phyloP scores from a whole-genome alignment of 768 basidiomycete genomes.

The Amanita pseudoporphyria region DNA sequence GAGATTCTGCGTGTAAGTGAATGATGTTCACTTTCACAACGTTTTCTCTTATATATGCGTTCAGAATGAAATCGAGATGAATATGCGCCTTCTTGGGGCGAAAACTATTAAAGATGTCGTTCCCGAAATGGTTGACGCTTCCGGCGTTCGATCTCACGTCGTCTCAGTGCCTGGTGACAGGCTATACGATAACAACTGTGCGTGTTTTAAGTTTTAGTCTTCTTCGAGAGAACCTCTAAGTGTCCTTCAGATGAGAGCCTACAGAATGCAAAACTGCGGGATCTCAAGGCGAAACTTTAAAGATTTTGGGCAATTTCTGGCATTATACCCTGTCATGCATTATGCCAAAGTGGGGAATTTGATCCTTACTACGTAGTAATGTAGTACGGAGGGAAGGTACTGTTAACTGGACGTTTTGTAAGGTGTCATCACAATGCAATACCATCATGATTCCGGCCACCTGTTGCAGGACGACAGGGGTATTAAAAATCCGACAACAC shows the following conservation, averaged over 20 bases:
- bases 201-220: slow-evolving; percentile 22
- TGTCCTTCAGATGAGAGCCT: slow-evolving; percentile 26
- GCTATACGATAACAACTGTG: slow-evolving; percentile 79
- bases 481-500: slow-evolving; percentile 51
- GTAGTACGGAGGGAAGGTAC: too few species aligned
- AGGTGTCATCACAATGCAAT: too few species aligned
- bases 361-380: too few species aligned
- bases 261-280: slow-evolving; percentile 22
- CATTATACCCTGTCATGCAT: too few species aligned
- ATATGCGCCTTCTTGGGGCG: slow-evolving; percentile 87
- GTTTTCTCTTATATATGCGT: not conserved
- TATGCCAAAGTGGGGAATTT: too few species aligned
- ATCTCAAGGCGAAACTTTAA: slow-evolving; percentile 21
- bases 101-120: slow-evolving; percentile 69
- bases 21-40: not conserved
- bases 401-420: too few species aligned
- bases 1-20: slow-evolving; percentile 60
- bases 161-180: slow-evolving; percentile 61
- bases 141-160: slow-evolving; percentile 55
- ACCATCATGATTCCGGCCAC: too few species aligned
- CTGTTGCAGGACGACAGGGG: too few species aligned
- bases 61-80: slow-evolving; percentile 98
- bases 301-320: too few species aligned
- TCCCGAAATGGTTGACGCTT: slow-evolving; percentile 85
- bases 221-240: slow-evolving; percentile 10